Evolutionary conservation across 2,329 filamentous ascomycete genomes (phyloP).

Genomic region (Beauveria sp.): DNA sequence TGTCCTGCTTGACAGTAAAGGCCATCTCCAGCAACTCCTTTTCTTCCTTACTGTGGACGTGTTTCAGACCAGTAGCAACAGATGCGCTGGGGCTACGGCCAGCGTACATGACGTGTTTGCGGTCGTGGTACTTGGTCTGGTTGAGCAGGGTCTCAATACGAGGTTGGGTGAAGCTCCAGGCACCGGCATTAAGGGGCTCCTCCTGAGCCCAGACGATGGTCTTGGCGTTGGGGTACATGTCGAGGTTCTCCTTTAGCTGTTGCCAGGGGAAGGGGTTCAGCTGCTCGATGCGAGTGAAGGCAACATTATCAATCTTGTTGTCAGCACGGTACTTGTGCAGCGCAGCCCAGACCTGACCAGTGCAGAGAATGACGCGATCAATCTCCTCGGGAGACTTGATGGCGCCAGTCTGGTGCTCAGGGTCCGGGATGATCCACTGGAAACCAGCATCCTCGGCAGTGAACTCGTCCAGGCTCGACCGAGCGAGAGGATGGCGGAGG

Average conservation of each 20-base stretch:
- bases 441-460: slow-evolving; percentile 78
- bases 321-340: slow-evolving; percentile 85
- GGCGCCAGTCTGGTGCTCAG: slow-evolving; percentile 66
- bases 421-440: slow-evolving; percentile 91
- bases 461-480: slow-evolving; percentile 86
- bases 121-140: slow-evolving; percentile 83
- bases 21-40: slow-evolving; percentile 66
- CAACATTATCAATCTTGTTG: slow-evolving; percentile 80
- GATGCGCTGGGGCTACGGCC: slow-evolving; percentile 88
- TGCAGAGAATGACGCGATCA: slow-evolving; percentile 88
- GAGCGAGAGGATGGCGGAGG: slow-evolving; percentile 85
- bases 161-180: slow-evolving; percentile 95
- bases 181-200: slow-evolving; percentile 93
- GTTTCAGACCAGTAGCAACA: slow-evolving; percentile 89
- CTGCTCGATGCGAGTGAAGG: slow-evolving; percentile 93
- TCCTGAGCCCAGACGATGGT: slow-evolving; percentile 97
- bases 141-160: slow-evolving; percentile 95
- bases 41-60: slow-evolving; percentile 85
- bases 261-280: slow-evolving; percentile 99
- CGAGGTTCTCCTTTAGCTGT: slow-evolving; percentile 91
- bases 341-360: slow-evolving; percentile 86
- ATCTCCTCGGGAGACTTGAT: slow-evolving; percentile 80
- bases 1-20: slow-evolving; percentile 58
- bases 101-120: slow-evolving; percentile 95
- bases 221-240: slow-evolving; percentile 94